Conservation (phyloP, 2,329 filamentous ascomycete genomes). For the Alternaria triticina region DNA sequence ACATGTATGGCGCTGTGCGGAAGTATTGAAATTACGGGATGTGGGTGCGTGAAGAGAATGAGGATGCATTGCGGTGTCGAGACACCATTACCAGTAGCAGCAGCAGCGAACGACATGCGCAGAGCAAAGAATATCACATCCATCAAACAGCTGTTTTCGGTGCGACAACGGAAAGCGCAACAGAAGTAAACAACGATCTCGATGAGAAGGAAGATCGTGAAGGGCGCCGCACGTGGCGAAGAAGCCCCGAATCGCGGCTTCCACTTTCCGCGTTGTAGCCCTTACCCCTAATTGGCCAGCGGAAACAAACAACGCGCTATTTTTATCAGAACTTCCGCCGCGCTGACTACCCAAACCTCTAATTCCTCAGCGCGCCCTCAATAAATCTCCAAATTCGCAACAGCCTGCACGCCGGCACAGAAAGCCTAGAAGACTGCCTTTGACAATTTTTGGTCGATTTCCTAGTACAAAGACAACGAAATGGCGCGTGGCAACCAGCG, state of each 20-base stretch:
- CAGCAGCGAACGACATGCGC: background rate
- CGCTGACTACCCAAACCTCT: slow-evolving; percentile 14
- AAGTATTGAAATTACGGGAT: background rate
- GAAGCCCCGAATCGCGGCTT: slow-evolving; percentile 5
- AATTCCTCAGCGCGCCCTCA: background rate
- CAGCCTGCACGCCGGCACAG: background rate
- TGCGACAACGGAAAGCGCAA: background rate
- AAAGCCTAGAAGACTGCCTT: background rate
- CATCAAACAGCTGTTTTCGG: background rate
- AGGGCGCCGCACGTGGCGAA: slow-evolving; percentile 6
- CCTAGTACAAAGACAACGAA: background rate
- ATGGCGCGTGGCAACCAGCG: slow-evolving; percentile 98
- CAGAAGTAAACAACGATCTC: background rate
- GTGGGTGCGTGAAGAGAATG: background rate
- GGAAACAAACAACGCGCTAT: slow-evolving; percentile 15
- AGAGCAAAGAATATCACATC: background rate
- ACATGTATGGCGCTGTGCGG: rapidly evolving
- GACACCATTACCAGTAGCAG: background rate
- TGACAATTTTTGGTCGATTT: background rate
- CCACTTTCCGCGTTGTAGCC: slow-evolving; percentile 6
- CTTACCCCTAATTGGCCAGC: slow-evolving; percentile 10
- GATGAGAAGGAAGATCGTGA: background rate
- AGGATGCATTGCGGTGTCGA: background rate
- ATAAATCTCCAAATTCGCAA: background rate
- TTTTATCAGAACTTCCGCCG: slow-evolving; percentile 16